These are phyloP conservation scores for Malassezia sp. DNA, from an alignment of 1,284 basidiomycete species.

Conservation along the genomic window DNA sequence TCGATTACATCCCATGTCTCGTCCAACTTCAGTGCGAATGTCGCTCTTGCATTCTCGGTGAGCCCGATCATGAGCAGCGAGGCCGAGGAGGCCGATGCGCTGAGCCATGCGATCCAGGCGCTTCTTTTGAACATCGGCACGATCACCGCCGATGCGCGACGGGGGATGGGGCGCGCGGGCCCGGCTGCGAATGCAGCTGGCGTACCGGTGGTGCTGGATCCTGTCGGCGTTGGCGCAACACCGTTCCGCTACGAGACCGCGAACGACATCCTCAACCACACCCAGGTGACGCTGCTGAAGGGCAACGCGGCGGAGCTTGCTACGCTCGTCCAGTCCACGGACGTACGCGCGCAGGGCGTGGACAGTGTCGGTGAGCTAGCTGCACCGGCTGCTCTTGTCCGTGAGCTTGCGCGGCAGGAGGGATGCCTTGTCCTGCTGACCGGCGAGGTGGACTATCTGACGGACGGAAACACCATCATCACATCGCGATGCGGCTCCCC, in stretches of 20 bases:
- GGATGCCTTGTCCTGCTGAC: conserved; percentile 73
- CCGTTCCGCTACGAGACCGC: conserved; percentile 56
- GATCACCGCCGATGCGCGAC: conserved; percentile 53
- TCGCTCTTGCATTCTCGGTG: conserved; percentile 74
- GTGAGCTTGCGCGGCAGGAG: conserved; percentile 61
- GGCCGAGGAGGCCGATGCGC: conserved; percentile 67
- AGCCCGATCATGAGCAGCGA: conserved; percentile 72
- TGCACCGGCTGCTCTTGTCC: conserved; percentile 63
- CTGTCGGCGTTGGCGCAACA: conserved; percentile 83
- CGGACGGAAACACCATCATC: conserved; percentile 64
- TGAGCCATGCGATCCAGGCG: conserved; percentile 59
- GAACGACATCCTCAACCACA: conserved; percentile 64
- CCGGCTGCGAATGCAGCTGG: conserved; percentile 33
- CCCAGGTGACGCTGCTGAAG: conserved; percentile 85
- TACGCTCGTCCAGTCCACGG: conserved; percentile 57
- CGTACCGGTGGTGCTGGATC: conserved; percentile 74
- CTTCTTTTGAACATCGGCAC: conserved; percentile 87
- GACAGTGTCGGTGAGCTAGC: conserved; percentile 68
- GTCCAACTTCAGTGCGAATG: conserved; percentile 78
- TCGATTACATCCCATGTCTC: conserved; percentile 86
- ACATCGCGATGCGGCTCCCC: conserved; percentile 65
- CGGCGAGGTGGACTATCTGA: conserved; percentile 71
- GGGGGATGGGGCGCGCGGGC: conserved; percentile 75
- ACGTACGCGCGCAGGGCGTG: conserved; percentile 73
- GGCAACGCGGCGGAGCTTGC: conserved; percentile 88